These are phyloP conservation scores for Botryosphaeria dothidea DNA, from an alignment of 2,329 filamentous ascomycete species.

Conservation along the genomic window DNA sequence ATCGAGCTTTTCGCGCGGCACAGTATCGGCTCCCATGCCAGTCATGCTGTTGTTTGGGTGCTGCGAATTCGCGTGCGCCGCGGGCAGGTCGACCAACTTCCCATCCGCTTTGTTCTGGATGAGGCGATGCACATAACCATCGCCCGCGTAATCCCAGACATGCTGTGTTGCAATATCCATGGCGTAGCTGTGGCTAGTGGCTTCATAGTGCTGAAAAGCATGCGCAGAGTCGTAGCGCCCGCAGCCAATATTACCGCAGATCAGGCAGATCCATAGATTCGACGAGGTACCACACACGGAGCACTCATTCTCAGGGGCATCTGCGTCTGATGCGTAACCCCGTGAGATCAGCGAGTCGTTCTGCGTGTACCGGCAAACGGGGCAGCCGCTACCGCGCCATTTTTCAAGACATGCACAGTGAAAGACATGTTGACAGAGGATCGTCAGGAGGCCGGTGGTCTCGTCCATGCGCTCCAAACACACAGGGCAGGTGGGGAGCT, in stretches of 20 bases:
- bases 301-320: constrained; percentile 68
- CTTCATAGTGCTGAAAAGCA: constrained; percentile 90
- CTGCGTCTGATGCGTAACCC: constrained; percentile 43
- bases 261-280: constrained; percentile 93
- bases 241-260: constrained; percentile 90
- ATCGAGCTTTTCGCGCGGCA: constrained; percentile 70
- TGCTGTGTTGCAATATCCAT: constrained; percentile 92
- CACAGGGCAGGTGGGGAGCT: constrained; percentile 93
- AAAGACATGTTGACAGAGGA: constrained; percentile 96
- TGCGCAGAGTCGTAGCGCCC: constrained; percentile 93
- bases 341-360: constrained; percentile 47
- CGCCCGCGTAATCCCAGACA: constrained; percentile 96
- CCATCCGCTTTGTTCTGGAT: constrained; percentile 93
- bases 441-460: constrained; percentile 90
- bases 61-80: constrained; percentile 38
- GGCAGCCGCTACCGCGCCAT: constrained; percentile 92
- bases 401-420: constrained; percentile 95
- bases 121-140: constrained; percentile 92
- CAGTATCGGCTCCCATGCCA: constrained; percentile 59
- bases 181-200: constrained; percentile 85
- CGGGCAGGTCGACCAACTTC: constrained; percentile 87
- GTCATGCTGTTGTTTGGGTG: constrained; percentile 40
- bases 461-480: constrained; percentile 98
- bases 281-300: constrained; percentile 75
- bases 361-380: constrained; percentile 89